Percentiles rank a stretch among this genome's conserved stretches.
Evolutionary conservation across 1,139 yeast species (phyloP).

Genomic region (Blastobotrys illinoisensis): DNA sequence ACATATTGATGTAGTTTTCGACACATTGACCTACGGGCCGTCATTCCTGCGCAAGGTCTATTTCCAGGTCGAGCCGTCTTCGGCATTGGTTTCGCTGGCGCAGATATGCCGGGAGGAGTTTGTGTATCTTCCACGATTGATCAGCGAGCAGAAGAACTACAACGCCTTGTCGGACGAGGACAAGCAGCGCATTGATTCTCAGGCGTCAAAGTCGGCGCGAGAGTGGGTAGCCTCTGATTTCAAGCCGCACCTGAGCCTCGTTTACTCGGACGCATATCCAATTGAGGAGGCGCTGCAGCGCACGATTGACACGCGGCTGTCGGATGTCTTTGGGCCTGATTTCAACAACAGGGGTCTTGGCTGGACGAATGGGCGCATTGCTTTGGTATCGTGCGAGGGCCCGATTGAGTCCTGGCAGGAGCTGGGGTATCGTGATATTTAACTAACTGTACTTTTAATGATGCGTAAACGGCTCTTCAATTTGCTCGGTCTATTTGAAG

Average conservation of each 20-base stretch:
- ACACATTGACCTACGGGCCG: conserved; percentile 34
- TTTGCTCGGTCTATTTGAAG: too few species aligned
- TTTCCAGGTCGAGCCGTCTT: conserved; percentile 49
- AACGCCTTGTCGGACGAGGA: conserved; percentile 27
- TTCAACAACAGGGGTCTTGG: conserved; percentile 37
- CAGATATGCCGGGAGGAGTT: conserved; percentile 65
- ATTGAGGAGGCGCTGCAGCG: conserved; percentile 65
- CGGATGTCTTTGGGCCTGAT: conserved; percentile 57
- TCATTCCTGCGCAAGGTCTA: conserved; percentile 58
- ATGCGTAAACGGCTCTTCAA: too few species aligned
- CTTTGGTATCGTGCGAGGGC: conserved; percentile 70
- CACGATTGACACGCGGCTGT: conserved; percentile 63
- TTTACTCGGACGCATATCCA: conserved; percentile 62
- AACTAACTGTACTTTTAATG: neutral
- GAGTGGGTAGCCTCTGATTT: conserved; percentile 56
- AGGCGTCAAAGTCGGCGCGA: conserved; percentile 32
- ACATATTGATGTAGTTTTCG: conserved; percentile 29
- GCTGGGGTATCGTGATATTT: conserved; percentile 43
- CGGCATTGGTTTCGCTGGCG: conserved; percentile 61
- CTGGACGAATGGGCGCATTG: conserved; percentile 67
- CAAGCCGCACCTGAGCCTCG: conserved; percentile 70
- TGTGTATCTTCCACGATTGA: conserved; percentile 38
- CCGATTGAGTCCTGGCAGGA: conserved; percentile 67
- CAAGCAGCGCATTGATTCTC: conserved; percentile 18
- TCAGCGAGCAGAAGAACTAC: conserved; percentile 27